Base-by-base conservation (phyloP, 352 stramenopile species). In the Globisporangium paddicum region DNA sequence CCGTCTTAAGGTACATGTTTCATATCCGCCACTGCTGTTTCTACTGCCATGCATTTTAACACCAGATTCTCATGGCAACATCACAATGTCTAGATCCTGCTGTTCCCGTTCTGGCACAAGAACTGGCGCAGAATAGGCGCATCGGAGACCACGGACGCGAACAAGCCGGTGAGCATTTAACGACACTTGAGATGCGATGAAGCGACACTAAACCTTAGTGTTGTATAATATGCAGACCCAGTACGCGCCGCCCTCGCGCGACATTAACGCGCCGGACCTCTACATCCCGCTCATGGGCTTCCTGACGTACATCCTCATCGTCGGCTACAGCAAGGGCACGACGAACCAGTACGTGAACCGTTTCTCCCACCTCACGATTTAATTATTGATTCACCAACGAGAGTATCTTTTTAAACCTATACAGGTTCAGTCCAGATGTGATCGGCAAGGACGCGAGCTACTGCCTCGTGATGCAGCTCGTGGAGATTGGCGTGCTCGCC, bases 261-360 rank as follows among this genome's bases (percentile, higher is more conserved):
- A 99, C 72, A 85, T 97, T 58, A 99, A 99, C 66, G 96, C 97
- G 5, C 96, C 96, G 1, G 98, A 99, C 77, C 74, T 99, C 28
- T 99, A 99, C 74, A 93, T 99, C 28, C 98, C 98, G 11, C 62
- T 98, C 41, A 99, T 99, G 97, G 90, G 94, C n/a, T 97, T 99
- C 35, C 83, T 99, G 54, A 99, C 97, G 18, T 99, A 99, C 74
- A 98, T 98, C 48, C 73, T 99, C 49, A 87, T 99, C 11, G 97
- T 97, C 63, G 97, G 96, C 2, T 96, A 99, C 60, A 91, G 83
- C 44, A 98, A 99, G 63, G 98, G 97, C 26, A 93, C 88, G 32
- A 93, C 82, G 26, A 91, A 91, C 53, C 79, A 95, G 84, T 96
- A 77, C 59, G 82, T 79, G 21, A 14, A 21, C 16, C 18, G 21